Percentiles rank a stretch among this genome's conserved stretches.
These are phyloP conservation scores for Colletotrichum higginsianum DNA, from an alignment of 2,329 filamentous ascomycete species.

Conservation along the genomic window DNA sequence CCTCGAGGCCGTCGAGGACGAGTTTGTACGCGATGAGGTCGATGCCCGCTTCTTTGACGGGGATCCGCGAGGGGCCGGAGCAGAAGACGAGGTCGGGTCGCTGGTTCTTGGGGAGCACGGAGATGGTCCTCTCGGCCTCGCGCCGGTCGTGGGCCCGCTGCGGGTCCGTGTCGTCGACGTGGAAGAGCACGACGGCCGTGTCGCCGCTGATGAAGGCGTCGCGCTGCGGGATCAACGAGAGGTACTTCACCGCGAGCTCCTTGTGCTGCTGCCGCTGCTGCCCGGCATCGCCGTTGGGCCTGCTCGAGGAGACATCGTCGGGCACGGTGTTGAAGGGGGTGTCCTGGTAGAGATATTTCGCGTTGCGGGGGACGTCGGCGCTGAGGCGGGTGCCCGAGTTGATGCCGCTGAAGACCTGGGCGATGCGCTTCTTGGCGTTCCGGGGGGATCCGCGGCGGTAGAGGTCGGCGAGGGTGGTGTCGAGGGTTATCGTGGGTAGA, in stretches of 20 bases:
- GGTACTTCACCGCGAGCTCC: conserved; percentile 51
- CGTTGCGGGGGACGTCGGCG: conserved; percentile 51
- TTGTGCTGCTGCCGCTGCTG: conserved; percentile 30
- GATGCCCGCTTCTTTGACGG: conserved; percentile 47
- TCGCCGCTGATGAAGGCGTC: conserved; percentile 52
- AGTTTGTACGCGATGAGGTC: conserved; percentile 50
- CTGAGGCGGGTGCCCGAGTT: conserved; percentile 48
- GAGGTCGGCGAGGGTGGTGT: conserved; percentile 54
- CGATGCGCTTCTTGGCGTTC: conserved; percentile 47
- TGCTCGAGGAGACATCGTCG: conserved; percentile 20
- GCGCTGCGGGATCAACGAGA: conserved; percentile 54
- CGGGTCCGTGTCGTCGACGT: conserved; percentile 45
- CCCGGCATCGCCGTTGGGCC: conserved; percentile 9
- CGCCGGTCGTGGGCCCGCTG: conserved; percentile 47
- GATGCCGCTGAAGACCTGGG: conserved; percentile 50
- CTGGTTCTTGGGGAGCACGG: conserved; percentile 48
- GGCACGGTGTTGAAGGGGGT: conserved; percentile 48
- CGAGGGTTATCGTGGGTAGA: conserved; percentile 52
- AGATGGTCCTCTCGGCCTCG: conserved; percentile 51
- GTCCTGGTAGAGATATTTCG: conserved; percentile 56
- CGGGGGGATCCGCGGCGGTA: conserved; percentile 48
- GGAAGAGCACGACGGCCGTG: conserved; percentile 50
- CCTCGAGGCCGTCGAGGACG: conserved; percentile 50
- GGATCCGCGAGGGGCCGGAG: conserved; percentile 47
- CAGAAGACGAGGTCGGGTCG: conserved; percentile 53